Percentiles rank a stretch among this genome's conserved stretches.
Evolutionary conservation across 768 basidiomycete species (phyloP).

Genomic region (Tubosaeta brunneosetosa): DNA sequence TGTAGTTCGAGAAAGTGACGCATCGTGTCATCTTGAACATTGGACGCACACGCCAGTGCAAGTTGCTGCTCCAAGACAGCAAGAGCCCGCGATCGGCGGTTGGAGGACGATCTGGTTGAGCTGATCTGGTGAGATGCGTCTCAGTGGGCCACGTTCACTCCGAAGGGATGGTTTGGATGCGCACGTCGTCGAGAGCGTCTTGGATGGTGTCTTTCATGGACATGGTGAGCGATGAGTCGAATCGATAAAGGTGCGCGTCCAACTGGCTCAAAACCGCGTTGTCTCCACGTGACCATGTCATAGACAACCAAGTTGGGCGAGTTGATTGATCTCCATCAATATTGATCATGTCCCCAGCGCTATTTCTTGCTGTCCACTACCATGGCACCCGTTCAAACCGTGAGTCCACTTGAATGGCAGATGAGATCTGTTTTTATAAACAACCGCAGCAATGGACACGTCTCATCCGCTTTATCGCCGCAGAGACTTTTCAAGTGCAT

Average conservation of each 20-base stretch:
- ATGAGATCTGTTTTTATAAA: not conserved
- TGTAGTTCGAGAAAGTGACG: constrained; percentile 62
- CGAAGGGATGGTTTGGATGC: constrained; percentile 17
- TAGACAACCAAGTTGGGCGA: not conserved
- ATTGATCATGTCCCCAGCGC: not conserved
- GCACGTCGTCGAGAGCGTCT: constrained; percentile 65
- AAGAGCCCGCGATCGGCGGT: constrained; percentile 52
- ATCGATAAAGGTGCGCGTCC: not conserved
- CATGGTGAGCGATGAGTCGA: constrained; percentile 4
- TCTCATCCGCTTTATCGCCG: constrained; percentile 76
- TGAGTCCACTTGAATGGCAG: constrained; percentile 23
- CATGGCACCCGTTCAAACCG: constrained; percentile 60
- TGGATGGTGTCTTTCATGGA: constrained; percentile 47
- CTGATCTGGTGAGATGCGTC: constrained; percentile 44
- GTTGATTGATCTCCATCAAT: not conserved
- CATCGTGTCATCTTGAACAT: constrained; percentile 42
- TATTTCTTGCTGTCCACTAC: constrained; percentile 8
- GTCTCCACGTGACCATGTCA: constrained; percentile 27
- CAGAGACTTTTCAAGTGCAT: constrained; percentile 68
- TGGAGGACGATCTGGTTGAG: constrained; percentile 54
- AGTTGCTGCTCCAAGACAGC: constrained; percentile 51
- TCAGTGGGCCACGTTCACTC: constrained; percentile 6
- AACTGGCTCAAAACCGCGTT: constrained; percentile 13
- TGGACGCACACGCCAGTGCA: constrained; percentile 43
- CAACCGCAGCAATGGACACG: constrained; percentile 53